These are phyloP conservation scores for Erysimum cheiri DNA, from an alignment of 441 rosid species.

Conservation along the genomic window DNA sequence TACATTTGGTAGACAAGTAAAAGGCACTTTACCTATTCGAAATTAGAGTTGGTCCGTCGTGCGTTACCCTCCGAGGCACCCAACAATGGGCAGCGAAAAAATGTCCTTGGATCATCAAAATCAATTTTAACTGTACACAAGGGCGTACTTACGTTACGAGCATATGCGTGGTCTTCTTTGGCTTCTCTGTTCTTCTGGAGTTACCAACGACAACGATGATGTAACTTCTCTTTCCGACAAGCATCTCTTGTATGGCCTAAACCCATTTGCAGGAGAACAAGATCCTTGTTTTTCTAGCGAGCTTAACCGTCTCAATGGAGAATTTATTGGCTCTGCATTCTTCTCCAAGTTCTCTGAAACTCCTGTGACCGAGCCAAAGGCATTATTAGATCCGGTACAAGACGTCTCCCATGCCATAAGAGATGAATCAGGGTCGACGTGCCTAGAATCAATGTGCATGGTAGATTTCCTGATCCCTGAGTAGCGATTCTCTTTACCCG, in stretches of 20 bases:
- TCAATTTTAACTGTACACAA: conserved; percentile 12
- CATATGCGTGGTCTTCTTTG: conserved; percentile 61
- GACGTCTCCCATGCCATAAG: conserved; percentile 55
- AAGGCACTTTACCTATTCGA: not conserved
- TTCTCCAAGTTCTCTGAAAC: conserved; percentile 46
- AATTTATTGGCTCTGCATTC: conserved; percentile 46
- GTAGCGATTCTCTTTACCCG: conserved; percentile 29
- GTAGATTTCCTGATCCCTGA: conserved; percentile 23
- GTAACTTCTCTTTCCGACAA: conserved; percentile 53
- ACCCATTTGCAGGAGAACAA: conserved; percentile 45
- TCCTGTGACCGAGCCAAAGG: conserved; percentile 44
- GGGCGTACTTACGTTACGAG: conserved; percentile 40
- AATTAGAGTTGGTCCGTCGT: not conserved
- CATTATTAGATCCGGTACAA: conserved; percentile 48
- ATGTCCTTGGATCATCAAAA: conserved; percentile 6
- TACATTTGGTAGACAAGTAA: not conserved
- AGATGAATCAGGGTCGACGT: conserved; percentile 46
- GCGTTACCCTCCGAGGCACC: conserved; percentile 3
- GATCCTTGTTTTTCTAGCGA: conserved; percentile 29
- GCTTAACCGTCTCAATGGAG: conserved; percentile 32
- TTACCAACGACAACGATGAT: conserved; percentile 42
- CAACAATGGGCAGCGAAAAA: not conserved
- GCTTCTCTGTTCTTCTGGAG: conserved; percentile 49
- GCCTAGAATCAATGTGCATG: conserved; percentile 26
- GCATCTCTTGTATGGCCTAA: conserved; percentile 75